These are phyloP conservation scores for Linnemannia elongata DNA, from an alignment of 192 early-diverging fungal genomes.

Conservation along the genomic window DNA sequence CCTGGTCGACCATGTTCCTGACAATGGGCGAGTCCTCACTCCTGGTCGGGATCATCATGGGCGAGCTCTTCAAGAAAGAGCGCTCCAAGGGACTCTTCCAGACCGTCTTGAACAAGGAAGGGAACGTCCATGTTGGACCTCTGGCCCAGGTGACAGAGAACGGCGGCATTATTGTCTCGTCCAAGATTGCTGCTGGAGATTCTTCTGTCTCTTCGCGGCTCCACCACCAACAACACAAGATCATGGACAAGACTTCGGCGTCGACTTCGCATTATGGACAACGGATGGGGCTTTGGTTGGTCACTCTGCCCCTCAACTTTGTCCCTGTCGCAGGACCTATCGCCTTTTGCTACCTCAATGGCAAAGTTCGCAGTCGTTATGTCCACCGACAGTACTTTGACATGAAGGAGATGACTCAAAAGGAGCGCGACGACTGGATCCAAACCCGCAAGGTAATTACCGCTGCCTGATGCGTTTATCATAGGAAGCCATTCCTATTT, in stretches of 20 bases:
- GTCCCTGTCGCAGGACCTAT: constrained; percentile 57
- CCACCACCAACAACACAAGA: constrained; percentile 18
- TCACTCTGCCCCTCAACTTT: constrained; percentile 60
- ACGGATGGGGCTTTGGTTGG: constrained; percentile 58
- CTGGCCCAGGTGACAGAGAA: constrained; percentile 38
- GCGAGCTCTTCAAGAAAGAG: constrained; percentile 56
- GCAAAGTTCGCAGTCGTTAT: constrained; percentile 47
- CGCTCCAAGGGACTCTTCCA: constrained; percentile 50
- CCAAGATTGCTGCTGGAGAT: neutral
- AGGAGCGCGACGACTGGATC: constrained; percentile 56
- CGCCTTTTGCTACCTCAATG: constrained; percentile 60
- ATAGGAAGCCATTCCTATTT: neutral
- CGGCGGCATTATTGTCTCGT: constrained; percentile 42
- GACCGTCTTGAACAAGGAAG: constrained; percentile 41
- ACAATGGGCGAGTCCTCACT: constrained; percentile 56
- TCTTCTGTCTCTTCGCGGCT: neutral
- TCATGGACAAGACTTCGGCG: constrained; percentile 19
- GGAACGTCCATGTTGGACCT: constrained; percentile 41
- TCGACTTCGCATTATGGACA: constrained; percentile 48
- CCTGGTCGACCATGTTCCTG: constrained; percentile 57
- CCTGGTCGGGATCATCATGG: constrained; percentile 48
- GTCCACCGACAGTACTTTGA: constrained; percentile 62
- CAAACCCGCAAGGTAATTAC: constrained; percentile 30
- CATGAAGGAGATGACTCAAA: constrained; percentile 50
- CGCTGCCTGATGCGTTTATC: neutral